Percentiles rank a stretch among this genome's conserved stretches.
Conservation (phyloP, 1,284 basidiomycete species). For the Marasmius sp. region DNA sequence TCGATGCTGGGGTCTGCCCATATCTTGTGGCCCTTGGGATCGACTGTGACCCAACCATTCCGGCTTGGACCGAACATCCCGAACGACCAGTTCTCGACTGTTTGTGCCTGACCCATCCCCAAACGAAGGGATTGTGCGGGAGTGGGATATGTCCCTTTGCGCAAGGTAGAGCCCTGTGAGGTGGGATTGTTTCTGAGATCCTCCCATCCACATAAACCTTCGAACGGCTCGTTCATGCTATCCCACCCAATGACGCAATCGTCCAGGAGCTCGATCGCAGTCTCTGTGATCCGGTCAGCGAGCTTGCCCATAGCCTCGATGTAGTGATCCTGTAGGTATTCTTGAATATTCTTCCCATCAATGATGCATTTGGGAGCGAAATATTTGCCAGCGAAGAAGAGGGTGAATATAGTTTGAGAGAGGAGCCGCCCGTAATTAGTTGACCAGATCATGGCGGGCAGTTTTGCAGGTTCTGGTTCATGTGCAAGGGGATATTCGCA, state of each 20-base stretch:
- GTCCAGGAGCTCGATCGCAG: slow-evolving; percentile 72
- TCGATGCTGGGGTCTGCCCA: slow-evolving; percentile 64
- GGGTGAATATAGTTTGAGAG: slow-evolving; percentile 87
- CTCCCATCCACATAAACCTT: slow-evolving; percentile 79
- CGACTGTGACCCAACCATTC: slow-evolving; percentile 74
- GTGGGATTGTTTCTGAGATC: slow-evolving; percentile 70
- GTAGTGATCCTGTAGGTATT: slow-evolving; percentile 88
- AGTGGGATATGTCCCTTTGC: slow-evolving; percentile 86
- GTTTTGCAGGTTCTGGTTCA: slow-evolving; percentile 64
- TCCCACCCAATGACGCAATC: slow-evolving; percentile 96
- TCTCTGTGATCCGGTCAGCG: slow-evolving; percentile 73
- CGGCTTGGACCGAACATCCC: slow-evolving; percentile 77
- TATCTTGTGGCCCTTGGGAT: slow-evolving; percentile 77
- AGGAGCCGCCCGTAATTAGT: slow-evolving; percentile 93
- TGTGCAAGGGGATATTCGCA: slow-evolving; percentile 78
- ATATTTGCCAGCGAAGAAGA: slow-evolving; percentile 91
- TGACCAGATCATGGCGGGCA: slow-evolving; percentile 96
- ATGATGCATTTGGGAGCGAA: slow-evolving; percentile 92
- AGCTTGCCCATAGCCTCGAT: slow-evolving; percentile 77
- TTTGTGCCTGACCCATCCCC: slow-evolving; percentile 86
- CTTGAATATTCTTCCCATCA: slow-evolving; percentile 92
- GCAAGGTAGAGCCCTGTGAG: slow-evolving; percentile 69
- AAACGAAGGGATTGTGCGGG: slow-evolving; percentile 83
- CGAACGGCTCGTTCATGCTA: slow-evolving; percentile 91
- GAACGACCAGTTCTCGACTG: slow-evolving; percentile 86